Percentiles rank a stretch among this genome's conserved stretches.
These are phyloP conservation scores for Potentilla sterilis DNA, from an alignment of 306 rosid genomes.

Conservation along the genomic window DNA sequence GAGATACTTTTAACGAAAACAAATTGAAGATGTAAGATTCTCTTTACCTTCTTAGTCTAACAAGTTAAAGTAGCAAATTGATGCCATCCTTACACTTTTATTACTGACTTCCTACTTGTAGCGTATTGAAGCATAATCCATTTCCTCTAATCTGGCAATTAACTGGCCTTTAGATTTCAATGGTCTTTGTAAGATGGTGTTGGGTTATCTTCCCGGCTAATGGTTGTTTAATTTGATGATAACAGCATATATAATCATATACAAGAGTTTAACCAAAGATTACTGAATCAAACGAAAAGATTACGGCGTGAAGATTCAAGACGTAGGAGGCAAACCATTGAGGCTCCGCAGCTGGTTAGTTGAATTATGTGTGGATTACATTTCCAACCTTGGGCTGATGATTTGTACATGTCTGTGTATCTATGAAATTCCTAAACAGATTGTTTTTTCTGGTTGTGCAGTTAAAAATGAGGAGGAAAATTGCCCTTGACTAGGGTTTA, in stretches of 20 bases:
- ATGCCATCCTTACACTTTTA: neutral
- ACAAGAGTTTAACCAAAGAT: conserved; percentile 52
- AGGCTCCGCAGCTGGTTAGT: conserved; percentile 31
- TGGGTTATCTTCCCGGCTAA: neutral
- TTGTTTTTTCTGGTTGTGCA: conserved; percentile 36
- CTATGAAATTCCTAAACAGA: conserved; percentile 11
- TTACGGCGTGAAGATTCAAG: conserved; percentile 34
- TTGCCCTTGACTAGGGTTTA: conserved; percentile 17
- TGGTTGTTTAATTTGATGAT: conserved; percentile 18
- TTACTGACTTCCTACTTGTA: neutral
- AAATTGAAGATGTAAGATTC: neutral
- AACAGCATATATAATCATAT: conserved; percentile 90
- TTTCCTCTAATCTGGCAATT: neutral
- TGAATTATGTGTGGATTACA: neutral
- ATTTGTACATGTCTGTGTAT: neutral
- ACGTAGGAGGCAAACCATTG: conserved; percentile 23
- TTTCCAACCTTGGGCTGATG: neutral
- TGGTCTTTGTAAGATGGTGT: neutral
- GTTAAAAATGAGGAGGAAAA: conserved; percentile 41
- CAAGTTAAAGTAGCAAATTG: neutral
- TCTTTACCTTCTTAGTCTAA: neutral
- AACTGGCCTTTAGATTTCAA: neutral
- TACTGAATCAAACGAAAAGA: conserved; percentile 40
- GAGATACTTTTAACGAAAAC: neutral
- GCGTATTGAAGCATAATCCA: neutral